Conservation (phyloP, 768 basidiomycete species). For the Suillus spraguei region DNA sequence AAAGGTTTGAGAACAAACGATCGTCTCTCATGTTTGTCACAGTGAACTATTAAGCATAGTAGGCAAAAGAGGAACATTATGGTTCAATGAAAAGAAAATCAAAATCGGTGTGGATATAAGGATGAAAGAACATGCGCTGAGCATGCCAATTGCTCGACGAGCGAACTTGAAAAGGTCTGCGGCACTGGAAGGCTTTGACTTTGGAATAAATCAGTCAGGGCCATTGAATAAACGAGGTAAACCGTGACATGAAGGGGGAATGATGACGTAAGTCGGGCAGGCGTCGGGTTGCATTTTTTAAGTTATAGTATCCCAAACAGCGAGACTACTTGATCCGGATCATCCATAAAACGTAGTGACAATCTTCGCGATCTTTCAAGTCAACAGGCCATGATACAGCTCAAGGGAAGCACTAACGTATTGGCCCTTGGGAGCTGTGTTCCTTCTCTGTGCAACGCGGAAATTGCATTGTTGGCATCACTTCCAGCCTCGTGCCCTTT, state of each 20-base stretch:
- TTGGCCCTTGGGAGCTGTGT: conserved; percentile 25
- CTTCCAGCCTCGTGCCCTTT: conserved; percentile 24
- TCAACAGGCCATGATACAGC: conserved; percentile 19
- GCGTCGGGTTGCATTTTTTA: conserved; percentile 22
- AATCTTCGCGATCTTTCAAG: conserved; percentile 32
- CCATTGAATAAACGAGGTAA: conserved; percentile 46
- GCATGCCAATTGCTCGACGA: conserved; percentile 46
- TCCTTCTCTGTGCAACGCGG: conserved; percentile 27
- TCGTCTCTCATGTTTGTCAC: conserved; percentile 76
- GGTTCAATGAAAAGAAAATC: conserved; percentile 48
- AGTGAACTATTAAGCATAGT: conserved; percentile 55
- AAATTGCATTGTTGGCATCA: conserved; percentile 31
- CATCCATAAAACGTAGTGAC: conserved; percentile 7
- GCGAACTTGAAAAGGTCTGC: conserved; percentile 29
- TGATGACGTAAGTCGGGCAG: conserved; percentile 24
- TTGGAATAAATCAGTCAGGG: conserved; percentile 41
- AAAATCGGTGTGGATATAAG: conserved; percentile 56
- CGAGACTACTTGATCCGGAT: too few relatives aligned
- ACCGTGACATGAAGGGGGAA: conserved; percentile 50
- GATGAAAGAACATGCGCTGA: conserved; percentile 44
- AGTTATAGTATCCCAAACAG: conserved; percentile 21
- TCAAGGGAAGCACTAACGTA: conserved; percentile 15
- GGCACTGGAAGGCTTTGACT: conserved; percentile 40
- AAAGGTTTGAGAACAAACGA: conserved; percentile 66
- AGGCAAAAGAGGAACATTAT: conserved; percentile 53